Evolutionary conservation across 1,139 yeast genomes (phyloP), one percentile per base, ranked within the genome.

Genomic region (Hanseniaspora uvarum): DNA sequence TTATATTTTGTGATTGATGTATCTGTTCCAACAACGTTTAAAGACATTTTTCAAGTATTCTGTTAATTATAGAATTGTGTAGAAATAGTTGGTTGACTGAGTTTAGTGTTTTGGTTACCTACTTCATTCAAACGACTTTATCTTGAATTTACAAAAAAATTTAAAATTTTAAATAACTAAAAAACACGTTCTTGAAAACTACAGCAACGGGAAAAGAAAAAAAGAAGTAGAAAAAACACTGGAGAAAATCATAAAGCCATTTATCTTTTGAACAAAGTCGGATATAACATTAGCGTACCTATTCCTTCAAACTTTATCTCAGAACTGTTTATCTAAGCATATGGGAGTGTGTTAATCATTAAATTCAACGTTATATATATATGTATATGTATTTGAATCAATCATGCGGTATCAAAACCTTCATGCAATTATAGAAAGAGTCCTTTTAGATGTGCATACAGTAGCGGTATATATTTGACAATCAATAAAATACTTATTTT

Each of bases 1-100:
- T 92, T 89, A 68, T 81, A 85, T 67, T 84, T 84, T 59, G 86
- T 78, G 61, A 84, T 67, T 2, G 68, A 48, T 2, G 52, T 31
- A 40, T 45, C 48, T 12, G 50, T 26, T 18, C 53, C 55, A 31
- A 44, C 55, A 24, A 53, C 55, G 31, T 53, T 48, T 19, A 53
- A 33, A 31, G 55, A 53, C 55, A 53, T 53, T 14, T 36, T 36
- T 26, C 31, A 6, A 6, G 4, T 24, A 23, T 28, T 38, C 34
- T 4, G 8, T n/a, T 30, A 11, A 31, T 11, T 12, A 11, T 23
- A 23, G 14, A 5, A 38, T 10, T 21, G 14, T 12, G 5, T 2
- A 14, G n/a, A 3, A 31, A 12, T 12, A 12, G 16, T 12, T 7
- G 14, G 8, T 8, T 26, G 28, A 26, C 7, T 31, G 16, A 11